These are phyloP conservation scores for Aspergillus persii DNA, from an alignment of 2,329 filamentous ascomycete species.

Conservation along the genomic window DNA sequence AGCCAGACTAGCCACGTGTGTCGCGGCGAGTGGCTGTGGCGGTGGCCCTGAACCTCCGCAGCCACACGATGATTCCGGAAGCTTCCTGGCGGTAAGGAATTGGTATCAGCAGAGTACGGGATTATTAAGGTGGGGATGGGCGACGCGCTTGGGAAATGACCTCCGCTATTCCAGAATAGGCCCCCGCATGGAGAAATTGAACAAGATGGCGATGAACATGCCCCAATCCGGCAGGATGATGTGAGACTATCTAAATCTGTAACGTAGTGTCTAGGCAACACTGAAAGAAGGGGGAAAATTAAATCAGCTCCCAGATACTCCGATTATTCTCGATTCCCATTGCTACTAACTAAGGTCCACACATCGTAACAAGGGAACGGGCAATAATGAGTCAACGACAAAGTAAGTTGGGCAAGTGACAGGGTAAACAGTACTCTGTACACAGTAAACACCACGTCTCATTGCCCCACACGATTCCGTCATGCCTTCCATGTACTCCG, in stretches of 20 bases:
- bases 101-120: neutral
- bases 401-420: neutral
- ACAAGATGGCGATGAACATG: neutral
- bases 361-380: too few relatives aligned
- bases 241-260: neutral
- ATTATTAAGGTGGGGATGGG: too few relatives aligned
- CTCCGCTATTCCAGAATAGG: neutral
- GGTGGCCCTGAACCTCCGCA: neutral
- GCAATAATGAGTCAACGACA: too few relatives aligned
- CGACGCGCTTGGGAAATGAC: neutral
- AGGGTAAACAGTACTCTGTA: neutral
- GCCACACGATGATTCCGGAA: neutral
- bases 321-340: neutral
- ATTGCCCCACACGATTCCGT: neutral
- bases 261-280: neutral
- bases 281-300: neutral
- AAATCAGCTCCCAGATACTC: neutral
- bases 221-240: neutral
- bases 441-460: neutral
- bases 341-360: neutral
- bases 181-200: neutral
- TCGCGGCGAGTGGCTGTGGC: constrained; percentile 12
- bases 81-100: neutral
- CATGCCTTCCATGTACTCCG: neutral
- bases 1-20: constrained; percentile 12